phyloP scores from a whole-genome alignment of 2,329 filamentous ascomycete species.

The Septoria petroselini region DNA sequence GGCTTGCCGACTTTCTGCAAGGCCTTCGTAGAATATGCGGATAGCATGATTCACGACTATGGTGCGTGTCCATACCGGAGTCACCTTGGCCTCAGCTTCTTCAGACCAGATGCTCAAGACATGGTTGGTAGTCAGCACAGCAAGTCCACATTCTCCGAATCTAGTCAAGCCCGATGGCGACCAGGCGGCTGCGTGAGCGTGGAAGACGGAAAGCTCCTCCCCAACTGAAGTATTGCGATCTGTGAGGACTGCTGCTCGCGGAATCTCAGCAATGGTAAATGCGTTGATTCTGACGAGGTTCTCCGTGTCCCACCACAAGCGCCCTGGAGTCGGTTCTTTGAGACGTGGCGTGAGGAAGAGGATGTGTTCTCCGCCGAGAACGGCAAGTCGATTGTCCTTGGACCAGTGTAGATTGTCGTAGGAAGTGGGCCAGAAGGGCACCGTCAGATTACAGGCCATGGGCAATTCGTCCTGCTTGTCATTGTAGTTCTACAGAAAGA shows the following conservation, averaged over 20 bases:
- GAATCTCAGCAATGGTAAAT: conserved; percentile 52
- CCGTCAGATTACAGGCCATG: conserved; percentile 26
- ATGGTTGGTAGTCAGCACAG: conserved; percentile 56
- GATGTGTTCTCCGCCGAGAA: conserved; percentile 56
- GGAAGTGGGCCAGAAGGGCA: conserved; percentile 51
- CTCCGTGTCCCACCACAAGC: conserved; percentile 22
- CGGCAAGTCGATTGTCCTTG: conserved; percentile 55
- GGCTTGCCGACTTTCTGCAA: conserved; percentile 8
- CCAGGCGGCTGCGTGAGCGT: conserved; percentile 53
- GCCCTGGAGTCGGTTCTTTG: conserved; percentile 21
- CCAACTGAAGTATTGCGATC: conserved; percentile 54
- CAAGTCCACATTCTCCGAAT: conserved; percentile 54
- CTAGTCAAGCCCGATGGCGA: conserved; percentile 56
- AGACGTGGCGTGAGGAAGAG: conserved; percentile 46
- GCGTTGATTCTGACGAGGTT: conserved; percentile 48
- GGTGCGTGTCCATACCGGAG: conserved; percentile 51
- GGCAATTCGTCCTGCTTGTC: neutral
- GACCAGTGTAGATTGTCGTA: conserved; percentile 58
- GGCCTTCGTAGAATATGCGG: conserved; percentile 39
- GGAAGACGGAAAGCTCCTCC: conserved; percentile 56
- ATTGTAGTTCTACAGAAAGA: neutral
- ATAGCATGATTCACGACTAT: conserved; percentile 54
- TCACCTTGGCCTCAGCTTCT: conserved; percentile 42
- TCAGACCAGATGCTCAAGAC: conserved; percentile 57
- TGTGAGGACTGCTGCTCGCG: conserved; percentile 46